Evolutionary conservation across 2,329 filamentous ascomycete genomes (phyloP), one percentile per base, ranked within the genome.

Genomic region (Incumbomyces delicatus): DNA sequence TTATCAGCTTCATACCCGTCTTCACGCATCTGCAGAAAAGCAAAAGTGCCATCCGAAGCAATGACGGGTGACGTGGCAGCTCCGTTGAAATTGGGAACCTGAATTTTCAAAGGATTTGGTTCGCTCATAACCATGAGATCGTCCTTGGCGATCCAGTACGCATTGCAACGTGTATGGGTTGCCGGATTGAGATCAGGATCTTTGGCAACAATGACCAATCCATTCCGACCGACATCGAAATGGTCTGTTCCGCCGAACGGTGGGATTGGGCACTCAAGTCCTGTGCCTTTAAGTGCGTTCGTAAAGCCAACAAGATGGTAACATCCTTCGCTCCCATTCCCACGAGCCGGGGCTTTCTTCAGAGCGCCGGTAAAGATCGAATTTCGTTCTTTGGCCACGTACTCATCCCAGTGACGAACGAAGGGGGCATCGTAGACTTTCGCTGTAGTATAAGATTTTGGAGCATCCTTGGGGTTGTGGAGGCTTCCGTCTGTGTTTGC

Each of bases 401-500:
- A 76, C 5, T 65, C 59, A 53, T 76, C 73, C 73, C 73, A 76
- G 52, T 75, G 72, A 31, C 73, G 63, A 11, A 76, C 73, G 54
- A 71, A 75, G 14, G 74, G 62, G 7, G 66, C 70, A 16, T 70
- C 71, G 54, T 75, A 76, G 3, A 76, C 54, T 40, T 60, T 66
- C 2, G 70, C 73, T 2, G 67, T 70, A 13, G 65, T 70, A 17
- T 61, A 51, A 1, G 70, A 64, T 51, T 71, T 70, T 33, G 66
- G 65, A 4, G 65, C 68, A 49, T 71, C 69, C 41, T 74, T 67
- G 3, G 71, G 65, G 36, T 76, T 75, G 54, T 66, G 70, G 13
- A 75, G 60, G 36, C 67, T 66, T 13, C 70, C 70, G 53, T 73
- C 68, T 4, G 63, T 59, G 46, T 69, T 69, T 8, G 69, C 66